Evolutionary conservation across 768 basidiomycete species (phyloP).

Genomic region (Cantharellus anzutake): DNA sequence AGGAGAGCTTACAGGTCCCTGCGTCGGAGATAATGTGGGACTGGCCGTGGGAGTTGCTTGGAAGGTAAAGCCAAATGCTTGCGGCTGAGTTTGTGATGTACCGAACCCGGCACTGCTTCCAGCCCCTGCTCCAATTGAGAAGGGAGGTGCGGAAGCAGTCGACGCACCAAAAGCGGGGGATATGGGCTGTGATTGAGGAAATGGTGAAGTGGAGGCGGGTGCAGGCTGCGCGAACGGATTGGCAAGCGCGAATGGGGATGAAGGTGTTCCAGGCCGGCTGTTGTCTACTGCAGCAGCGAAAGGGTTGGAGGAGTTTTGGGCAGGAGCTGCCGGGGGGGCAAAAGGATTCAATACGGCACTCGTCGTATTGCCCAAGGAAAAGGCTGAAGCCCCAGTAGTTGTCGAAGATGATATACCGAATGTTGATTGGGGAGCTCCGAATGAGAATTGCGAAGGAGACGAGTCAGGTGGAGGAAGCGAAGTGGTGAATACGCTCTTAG

Average conservation of each 20-base stretch:
- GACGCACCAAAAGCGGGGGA: background rate
- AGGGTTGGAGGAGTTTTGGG: background rate
- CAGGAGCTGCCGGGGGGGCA: background rate
- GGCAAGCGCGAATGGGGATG: background rate
- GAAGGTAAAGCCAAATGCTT: background rate
- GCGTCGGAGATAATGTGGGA: background rate
- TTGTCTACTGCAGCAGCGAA: background rate
- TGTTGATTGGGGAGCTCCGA: background rate
- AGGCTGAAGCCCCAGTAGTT: background rate
- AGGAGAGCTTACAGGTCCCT: background rate
- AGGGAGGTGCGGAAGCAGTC: background rate
- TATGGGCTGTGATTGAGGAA: background rate
- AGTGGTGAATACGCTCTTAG: background rate
- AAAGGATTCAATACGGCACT: background rate
- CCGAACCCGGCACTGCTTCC: no score
- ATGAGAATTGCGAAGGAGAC: background rate
- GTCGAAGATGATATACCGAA: background rate
- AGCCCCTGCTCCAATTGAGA: background rate
- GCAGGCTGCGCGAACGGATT: background rate
- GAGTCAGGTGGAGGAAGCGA: background rate
- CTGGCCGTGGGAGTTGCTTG: background rate
- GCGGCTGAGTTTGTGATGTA: no score
- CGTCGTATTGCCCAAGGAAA: background rate
- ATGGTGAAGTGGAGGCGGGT: background rate
- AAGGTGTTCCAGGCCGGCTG: background rate